phyloP scores from a whole-genome alignment of 2,329 filamentous ascomycete genomes.

The Aspergillus spinulosporus region DNA sequence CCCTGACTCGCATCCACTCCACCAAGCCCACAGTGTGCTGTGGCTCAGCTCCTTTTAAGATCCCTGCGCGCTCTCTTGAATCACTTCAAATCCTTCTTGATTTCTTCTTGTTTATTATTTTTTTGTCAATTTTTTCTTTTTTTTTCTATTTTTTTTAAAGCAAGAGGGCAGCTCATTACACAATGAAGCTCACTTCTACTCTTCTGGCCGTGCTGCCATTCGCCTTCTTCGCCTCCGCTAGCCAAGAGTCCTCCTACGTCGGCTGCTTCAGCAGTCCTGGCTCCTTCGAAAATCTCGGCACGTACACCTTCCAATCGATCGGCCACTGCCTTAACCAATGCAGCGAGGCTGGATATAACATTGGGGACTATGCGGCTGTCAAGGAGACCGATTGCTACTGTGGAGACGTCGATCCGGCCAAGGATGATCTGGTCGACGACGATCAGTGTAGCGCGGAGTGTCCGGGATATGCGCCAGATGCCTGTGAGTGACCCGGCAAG shows the following conservation, averaged over 20 bases:
- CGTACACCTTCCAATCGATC: background rate
- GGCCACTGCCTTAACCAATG: background rate
- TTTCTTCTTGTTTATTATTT: too few species aligned
- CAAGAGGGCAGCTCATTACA: background rate
- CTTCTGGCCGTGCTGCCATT: background rate
- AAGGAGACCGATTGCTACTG: conserved; percentile 1
- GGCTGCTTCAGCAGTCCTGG: conserved; percentile 2
- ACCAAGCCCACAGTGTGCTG: too few species aligned
- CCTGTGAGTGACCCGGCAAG: background rate
- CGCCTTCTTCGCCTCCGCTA: background rate
- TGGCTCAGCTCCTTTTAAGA: too few species aligned
- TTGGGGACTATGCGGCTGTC: background rate
- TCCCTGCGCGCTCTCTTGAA: too few species aligned
- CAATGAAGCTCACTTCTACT: background rate
- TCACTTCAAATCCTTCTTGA: too few species aligned
- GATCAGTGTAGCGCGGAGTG: background rate
- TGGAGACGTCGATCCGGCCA: background rate
- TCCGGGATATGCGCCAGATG: background rate
- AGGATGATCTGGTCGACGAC: background rate
- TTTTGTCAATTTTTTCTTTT: background rate
- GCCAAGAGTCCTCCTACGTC: background rate
- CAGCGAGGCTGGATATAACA: background rate
- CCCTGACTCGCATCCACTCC: too few species aligned
- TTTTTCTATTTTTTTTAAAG: background rate
- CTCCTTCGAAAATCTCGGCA: background rate